Evolutionary conservation across 257 asterid genomes (phyloP), one percentile per base, ranked within the genome.

Genomic region (Solanum sejunctum): DNA sequence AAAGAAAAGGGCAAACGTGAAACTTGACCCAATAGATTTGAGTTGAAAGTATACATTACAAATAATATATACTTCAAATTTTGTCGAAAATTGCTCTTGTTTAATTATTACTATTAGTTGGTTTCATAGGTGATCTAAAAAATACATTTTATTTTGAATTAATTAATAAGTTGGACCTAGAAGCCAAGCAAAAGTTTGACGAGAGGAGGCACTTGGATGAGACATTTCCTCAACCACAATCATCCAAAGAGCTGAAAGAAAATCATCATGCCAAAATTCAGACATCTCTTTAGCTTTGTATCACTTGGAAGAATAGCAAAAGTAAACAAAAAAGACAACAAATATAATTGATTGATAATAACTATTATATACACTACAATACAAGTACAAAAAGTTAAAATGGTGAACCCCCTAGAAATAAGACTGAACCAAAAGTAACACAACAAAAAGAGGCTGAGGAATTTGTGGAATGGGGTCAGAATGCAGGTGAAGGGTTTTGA

Each of bases 331-430:
- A 18, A 63, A 57, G 47, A 39, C 47, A 83, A 75, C 64, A 51
- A 41, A 28, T 82, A 85, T 67, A 85, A 85, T 58, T 72, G 88
- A 70, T 69, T 80, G 84, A 84, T 82, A 72, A 84, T 82, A 63
- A 72, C 60, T 78, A 83, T 86, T 88, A 82, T 85, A 73, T 84
- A 88, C 85, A 84, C 81, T 61, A 71, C 75, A 86, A 82, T 86
- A 81, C 87, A 88, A 81, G 56, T 61, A 80, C 73, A 79, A 80
- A 61, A 18, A 54, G 63, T 81, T 55, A 71, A 72, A 60, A 78
- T 82, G 78, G 61, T 28, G 67, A 21, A 71, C 4, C 47, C 56
- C 43, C 85, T 71, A 20, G 58, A 80, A 81, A 36, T 47, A 23
- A 21, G 45, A 70, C 18, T 36, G 26, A 81, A 63, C 75, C 63